phyloP scores from a whole-genome alignment of 1,139 yeast genomes.

The Ogataea hybrid region DNA sequence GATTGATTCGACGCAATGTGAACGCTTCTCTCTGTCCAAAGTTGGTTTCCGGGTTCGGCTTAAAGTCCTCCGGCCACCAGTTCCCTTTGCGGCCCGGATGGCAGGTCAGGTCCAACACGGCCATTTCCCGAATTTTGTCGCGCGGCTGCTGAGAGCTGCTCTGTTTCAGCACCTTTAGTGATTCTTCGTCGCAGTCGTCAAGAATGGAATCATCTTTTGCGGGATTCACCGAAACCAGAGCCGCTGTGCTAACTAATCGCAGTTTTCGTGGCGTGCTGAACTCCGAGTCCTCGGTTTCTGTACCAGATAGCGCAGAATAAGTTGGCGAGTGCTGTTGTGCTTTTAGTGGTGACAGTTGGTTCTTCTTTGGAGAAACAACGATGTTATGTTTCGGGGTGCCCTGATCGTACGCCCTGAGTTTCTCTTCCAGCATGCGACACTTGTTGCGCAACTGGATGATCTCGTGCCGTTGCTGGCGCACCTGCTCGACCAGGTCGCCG shows the following conservation, averaged over 20 bases:
- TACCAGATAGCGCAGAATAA: constrained; percentile 8
- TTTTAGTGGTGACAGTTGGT: neutral
- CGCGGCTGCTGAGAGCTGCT: constrained; percentile 12
- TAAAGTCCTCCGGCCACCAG: constrained; percentile 34
- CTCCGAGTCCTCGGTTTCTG: constrained; percentile 16
- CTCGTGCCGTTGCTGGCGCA: neutral
- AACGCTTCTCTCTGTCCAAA: constrained; percentile 20
- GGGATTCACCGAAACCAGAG: too few species aligned
- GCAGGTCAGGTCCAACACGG: constrained; percentile 19
- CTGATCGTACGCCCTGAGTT: neutral
- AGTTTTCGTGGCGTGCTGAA: constrained; percentile 3
- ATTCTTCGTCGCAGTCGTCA: constrained; percentile 8
- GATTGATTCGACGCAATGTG: constrained; percentile 18
- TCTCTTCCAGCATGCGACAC: neutral
- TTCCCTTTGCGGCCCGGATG: constrained; percentile 23
- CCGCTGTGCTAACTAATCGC: neutral
- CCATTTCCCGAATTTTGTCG: constrained; percentile 7
- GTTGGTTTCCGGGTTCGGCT: constrained; percentile 24
- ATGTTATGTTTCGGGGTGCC: neutral
- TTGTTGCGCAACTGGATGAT: neutral
- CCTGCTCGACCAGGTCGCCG: neutral
- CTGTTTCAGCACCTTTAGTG: constrained; percentile 8
- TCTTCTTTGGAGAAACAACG: neutral
- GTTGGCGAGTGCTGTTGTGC: constrained; percentile 1
- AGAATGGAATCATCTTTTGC: neutral